Evolutionary conservation across 495 filamentous ascomycete species (phyloP).

Genomic region (Tuber melanosporum): DNA sequence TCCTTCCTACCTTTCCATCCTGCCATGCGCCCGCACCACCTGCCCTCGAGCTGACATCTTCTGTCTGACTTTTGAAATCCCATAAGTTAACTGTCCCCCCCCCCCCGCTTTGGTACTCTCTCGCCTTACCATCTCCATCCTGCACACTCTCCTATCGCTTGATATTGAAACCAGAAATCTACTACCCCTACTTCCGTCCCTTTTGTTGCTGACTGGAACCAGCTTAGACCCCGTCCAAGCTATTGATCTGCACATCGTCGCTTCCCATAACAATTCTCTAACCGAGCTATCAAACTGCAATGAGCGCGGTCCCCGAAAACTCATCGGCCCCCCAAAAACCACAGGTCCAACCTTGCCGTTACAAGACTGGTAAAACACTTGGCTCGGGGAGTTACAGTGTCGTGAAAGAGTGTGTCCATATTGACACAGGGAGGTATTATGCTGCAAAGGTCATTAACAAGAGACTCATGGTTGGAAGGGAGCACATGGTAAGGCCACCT

Average conservation of each 20-base stretch:
- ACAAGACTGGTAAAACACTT: constrained; percentile 97
- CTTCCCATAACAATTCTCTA: neutral
- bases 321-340: constrained; percentile 46
- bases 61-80: neutral
- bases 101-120: neutral
- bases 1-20: neutral
- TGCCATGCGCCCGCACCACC: neutral
- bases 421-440: constrained; percentile 96
- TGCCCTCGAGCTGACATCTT: neutral
- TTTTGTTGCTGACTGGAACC: neutral
- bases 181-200: neutral
- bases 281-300: constrained; percentile 33
- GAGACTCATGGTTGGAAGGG: constrained; percentile 89
- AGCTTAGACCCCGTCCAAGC: neutral
- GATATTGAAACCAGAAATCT: neutral
- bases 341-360: constrained; percentile 72
- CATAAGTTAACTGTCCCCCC: neutral
- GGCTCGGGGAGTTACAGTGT: constrained; percentile 96
- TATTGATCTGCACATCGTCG: neutral
- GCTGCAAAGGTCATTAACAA: constrained; percentile 99
- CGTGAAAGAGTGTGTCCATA: constrained; percentile 99
- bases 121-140: neutral
- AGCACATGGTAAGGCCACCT: constrained; percentile 78
- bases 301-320: constrained; percentile 28
- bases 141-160: neutral